Conservation (phyloP, 345 rosid genomes). For the Eutrema yunnanense region DNA sequence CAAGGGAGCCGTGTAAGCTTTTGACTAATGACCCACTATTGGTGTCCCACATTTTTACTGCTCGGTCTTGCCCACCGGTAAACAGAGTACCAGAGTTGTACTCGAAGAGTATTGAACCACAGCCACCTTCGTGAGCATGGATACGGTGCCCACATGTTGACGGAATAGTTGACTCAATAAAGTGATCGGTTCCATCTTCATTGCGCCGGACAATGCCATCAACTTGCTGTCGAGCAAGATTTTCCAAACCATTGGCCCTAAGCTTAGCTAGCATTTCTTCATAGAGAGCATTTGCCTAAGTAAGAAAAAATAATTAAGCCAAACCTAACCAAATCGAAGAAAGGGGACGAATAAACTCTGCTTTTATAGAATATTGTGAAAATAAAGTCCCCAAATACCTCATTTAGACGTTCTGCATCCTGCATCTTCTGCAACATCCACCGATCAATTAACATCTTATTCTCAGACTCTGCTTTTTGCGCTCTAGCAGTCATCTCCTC, state of each 20-base stretch:
- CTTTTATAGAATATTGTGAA: neutral
- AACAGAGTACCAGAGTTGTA: conserved; percentile 66
- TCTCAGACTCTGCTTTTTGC: conserved; percentile 77
- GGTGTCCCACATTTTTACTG: conserved; percentile 90
- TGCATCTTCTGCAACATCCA: conserved; percentile 99
- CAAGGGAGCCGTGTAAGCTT: conserved; percentile 76
- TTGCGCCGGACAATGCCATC: conserved; percentile 90
- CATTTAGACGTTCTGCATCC: conserved; percentile 96
- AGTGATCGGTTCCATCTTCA: conserved; percentile 88
- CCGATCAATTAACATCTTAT: conserved; percentile 81
- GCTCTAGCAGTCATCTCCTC: conserved; percentile 61
- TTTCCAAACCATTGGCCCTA: conserved; percentile 84
- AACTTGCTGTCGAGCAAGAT: conserved; percentile 84
- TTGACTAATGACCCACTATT: conserved; percentile 55
- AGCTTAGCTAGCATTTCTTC: conserved; percentile 86
- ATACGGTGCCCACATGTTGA: conserved; percentile 70
- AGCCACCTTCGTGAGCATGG: conserved; percentile 91
- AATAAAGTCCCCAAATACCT: conserved; percentile 41
- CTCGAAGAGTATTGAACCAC: conserved; percentile 78
- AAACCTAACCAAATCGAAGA: neutral
- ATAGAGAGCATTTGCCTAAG: conserved; percentile 79
- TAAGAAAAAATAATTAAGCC: neutral
- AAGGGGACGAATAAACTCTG: neutral
- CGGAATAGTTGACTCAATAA: conserved; percentile 68
- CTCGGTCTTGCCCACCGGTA: conserved; percentile 83